Percentiles rank a stretch among this genome's conserved stretches.
These are phyloP conservation scores for Podospora comata DNA, from an alignment of 495 filamentous ascomycete species.

Conservation along the genomic window DNA sequence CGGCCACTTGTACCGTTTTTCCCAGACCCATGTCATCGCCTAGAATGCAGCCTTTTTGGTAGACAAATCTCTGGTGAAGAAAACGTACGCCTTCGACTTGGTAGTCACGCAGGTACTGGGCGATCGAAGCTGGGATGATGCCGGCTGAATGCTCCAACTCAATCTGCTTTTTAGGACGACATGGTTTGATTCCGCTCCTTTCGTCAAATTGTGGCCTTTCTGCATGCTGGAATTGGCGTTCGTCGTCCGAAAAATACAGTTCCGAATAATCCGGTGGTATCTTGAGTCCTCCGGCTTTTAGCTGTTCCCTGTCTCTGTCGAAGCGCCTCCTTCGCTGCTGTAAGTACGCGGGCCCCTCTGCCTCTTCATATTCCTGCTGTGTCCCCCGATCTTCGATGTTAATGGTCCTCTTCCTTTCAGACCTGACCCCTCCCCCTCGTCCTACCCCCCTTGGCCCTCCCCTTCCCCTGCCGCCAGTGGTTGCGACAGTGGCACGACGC, in stretches of 20 bases:
- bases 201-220: constrained; percentile 67
- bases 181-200: constrained; percentile 53
- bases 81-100: constrained; percentile 85
- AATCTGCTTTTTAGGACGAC: constrained; percentile 69
- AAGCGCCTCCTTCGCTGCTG: constrained; percentile 55
- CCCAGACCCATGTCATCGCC: constrained; percentile 97
- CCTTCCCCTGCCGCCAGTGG: constrained; percentile 23
- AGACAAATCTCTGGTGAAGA: constrained; percentile 85
- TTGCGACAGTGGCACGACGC: constrained; percentile 20
- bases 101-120: constrained; percentile 89
- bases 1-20: constrained; percentile 95
- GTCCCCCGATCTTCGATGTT: constrained; percentile 21
- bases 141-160: constrained; percentile 72
- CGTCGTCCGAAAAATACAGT: constrained; percentile 85
- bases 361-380: constrained; percentile 31
- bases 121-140: constrained; percentile 82
- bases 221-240: constrained; percentile 56
- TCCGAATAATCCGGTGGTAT: constrained; percentile 78
- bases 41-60: constrained; percentile 85
- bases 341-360: constrained; percentile 46
- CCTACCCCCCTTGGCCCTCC: constrained; percentile 20
- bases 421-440: background rate
- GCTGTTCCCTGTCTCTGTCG: constrained; percentile 51
- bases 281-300: constrained; percentile 66
- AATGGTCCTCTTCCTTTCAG: constrained; percentile 10